A percentile compares a stretch with the other conserved stretches of the same genome.
Evolutionary conservation across 495 filamentous ascomycete genomes (phyloP).

Genomic region (Penicillium silybi): DNA sequence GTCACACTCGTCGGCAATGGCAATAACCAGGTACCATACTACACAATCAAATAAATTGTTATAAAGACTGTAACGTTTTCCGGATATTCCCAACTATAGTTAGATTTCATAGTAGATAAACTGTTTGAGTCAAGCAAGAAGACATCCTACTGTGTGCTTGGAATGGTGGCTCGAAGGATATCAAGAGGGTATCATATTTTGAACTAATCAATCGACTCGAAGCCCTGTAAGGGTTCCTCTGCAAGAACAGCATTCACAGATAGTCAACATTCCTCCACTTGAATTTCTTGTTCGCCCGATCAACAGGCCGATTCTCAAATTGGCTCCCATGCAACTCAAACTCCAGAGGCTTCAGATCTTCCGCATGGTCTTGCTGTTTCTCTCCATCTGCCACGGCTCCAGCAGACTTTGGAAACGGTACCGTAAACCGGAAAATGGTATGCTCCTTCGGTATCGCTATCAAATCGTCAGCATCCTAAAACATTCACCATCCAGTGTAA

Average conservation of each 20-base stretch:
- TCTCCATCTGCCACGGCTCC: slow-evolving; percentile 10
- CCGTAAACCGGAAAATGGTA: slow-evolving; percentile 73
- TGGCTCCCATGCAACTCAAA: slow-evolving; percentile 89
- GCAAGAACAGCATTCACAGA: slow-evolving; percentile 42
- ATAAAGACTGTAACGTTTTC: background rate
- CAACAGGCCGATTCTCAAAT: slow-evolving; percentile 76
- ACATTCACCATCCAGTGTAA: background rate
- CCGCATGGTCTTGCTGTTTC: background rate
- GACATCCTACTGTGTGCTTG: background rate
- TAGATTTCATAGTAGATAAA: background rate
- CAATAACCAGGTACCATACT: background rate
- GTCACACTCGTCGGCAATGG: background rate
- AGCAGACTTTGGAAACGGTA: slow-evolving; percentile 46
- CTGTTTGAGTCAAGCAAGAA: background rate
- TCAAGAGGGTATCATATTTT: background rate
- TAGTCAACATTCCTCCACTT: slow-evolving; percentile 69
- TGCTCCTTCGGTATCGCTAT: slow-evolving; percentile 81
- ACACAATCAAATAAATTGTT: background rate
- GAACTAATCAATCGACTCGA: background rate
- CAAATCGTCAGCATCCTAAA: slow-evolving; percentile 1
- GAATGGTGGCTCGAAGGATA: background rate
- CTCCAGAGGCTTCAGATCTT: slow-evolving; percentile 45
- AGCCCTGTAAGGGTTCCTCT: background rate
- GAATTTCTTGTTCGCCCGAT: slow-evolving; percentile 87
- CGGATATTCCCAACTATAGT: background rate